Percentiles rank a stretch among this genome's conserved stretches.
phyloP scores from a whole-genome alignment of 164 flowering plant species.

The Tinospora cordifolia region DNA sequence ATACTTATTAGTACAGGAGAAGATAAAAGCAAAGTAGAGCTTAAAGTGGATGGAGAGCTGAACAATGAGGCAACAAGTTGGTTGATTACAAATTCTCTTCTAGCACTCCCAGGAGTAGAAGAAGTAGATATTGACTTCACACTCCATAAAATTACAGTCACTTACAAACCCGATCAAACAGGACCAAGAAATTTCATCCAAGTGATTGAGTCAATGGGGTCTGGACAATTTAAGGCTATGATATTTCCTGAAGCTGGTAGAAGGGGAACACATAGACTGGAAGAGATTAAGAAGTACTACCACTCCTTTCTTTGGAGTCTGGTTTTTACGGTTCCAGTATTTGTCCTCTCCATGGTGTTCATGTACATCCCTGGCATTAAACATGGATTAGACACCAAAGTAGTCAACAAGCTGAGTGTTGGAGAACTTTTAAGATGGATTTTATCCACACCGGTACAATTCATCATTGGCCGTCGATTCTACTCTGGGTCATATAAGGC shows the following conservation, averaged over 20 bases:
- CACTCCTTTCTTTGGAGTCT: conserved; percentile 69
- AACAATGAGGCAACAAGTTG: conserved; percentile 33
- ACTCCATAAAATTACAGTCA: conserved; percentile 40
- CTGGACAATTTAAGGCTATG: conserved; percentile 45
- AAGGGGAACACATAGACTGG: conserved; percentile 34
- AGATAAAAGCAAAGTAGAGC: conserved; percentile 47
- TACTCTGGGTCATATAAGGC: conserved; percentile 77
- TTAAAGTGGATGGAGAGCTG: conserved; percentile 52
- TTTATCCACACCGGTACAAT: conserved; percentile 82
- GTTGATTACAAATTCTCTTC: conserved; percentile 47
- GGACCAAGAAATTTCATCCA: conserved; percentile 69
- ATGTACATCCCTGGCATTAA: conserved; percentile 64
- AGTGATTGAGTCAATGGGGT: conserved; percentile 51
- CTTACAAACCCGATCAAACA: conserved; percentile 60
- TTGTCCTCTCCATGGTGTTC: conserved; percentile 74
- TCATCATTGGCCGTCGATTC: conserved; percentile 75
- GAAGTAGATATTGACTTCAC: conserved; percentile 31
- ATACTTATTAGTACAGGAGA: conserved; percentile 55
- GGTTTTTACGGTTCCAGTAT: conserved; percentile 70
- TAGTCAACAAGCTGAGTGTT: conserved; percentile 59
- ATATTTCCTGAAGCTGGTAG: conserved; percentile 51
- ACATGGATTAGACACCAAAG: conserved; percentile 41
- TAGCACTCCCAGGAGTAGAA: conserved; percentile 63
- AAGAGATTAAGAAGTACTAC: conserved; percentile 55
- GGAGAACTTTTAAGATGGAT: conserved; percentile 75